Evolutionary conservation across 495 filamentous ascomycete species (phyloP).

Genomic region (Aspergillus conjunctus): DNA sequence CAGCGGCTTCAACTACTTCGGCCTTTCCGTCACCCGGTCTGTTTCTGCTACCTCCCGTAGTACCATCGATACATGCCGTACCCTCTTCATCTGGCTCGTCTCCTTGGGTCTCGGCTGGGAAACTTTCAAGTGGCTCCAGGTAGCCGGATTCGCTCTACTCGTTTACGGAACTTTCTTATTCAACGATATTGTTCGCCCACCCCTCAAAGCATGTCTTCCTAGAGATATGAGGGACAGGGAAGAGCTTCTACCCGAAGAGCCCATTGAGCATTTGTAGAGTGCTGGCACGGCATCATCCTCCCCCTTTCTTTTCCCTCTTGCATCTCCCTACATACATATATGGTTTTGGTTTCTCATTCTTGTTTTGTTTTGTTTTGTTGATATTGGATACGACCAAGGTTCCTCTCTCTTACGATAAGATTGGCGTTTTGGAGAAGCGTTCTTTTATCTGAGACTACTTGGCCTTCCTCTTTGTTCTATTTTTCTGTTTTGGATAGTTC

Average conservation of each 20-base stretch:
- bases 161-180: conserved; percentile 98
- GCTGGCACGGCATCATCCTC: not conserved
- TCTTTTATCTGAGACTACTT: not conserved
- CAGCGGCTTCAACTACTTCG: conserved; percentile 98
- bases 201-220: conserved; percentile 63
- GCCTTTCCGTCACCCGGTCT: conserved; percentile 82
- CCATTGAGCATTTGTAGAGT: conserved; percentile 66
- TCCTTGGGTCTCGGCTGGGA: conserved; percentile 95
- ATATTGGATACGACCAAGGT: not conserved
- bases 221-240: conserved; percentile 41
- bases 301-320: not conserved
- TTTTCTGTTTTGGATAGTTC: not conserved
- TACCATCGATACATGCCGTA: conserved; percentile 96
- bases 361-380: not conserved
- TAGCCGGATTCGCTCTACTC: conserved; percentile 80
- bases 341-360: not conserved
- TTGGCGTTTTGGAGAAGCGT: too few species aligned
- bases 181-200: conserved; percentile 87
- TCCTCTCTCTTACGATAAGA: too few species aligned
- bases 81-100: conserved; percentile 97
- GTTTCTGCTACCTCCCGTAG: conserved; percentile 91
- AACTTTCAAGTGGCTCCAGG: conserved; percentile 96
- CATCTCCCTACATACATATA: not conserved
- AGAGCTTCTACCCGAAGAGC: conserved; percentile 79
- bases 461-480: not conserved